These are phyloP conservation scores for Cubamyces lactineus DNA, from an alignment of 768 basidiomycete genomes.

Conservation along the genomic window DNA sequence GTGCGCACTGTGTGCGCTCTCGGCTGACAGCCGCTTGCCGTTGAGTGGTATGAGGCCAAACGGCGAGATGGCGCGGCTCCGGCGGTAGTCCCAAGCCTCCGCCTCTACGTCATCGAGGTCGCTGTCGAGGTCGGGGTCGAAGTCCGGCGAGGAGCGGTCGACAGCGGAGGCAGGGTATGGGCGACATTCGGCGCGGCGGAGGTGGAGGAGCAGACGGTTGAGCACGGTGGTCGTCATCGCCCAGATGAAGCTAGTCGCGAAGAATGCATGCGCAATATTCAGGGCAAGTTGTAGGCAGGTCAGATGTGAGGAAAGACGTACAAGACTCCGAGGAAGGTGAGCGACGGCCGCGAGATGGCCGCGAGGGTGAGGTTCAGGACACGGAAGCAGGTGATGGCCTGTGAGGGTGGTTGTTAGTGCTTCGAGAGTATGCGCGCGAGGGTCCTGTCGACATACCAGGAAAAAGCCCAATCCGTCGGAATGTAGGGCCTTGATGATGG, in stretches of 20 bases:
- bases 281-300: neutral
- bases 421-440: neutral
- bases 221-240: constrained; percentile 39
- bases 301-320: constrained; percentile 18
- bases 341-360: constrained; percentile 27
- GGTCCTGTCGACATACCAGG: constrained; percentile 32
- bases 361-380: constrained; percentile 35
- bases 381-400: constrained; percentile 34
- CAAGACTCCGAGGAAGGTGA: constrained; percentile 35
- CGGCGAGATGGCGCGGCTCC: constrained; percentile 10
- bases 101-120: constrained; percentile 7
- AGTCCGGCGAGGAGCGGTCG: no score
- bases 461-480: constrained; percentile 43
- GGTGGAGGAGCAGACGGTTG: constrained; percentile 38
- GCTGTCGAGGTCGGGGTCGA: neutral
- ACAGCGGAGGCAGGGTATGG: neutral
- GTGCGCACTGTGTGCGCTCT: constrained; percentile 1
- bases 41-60: constrained; percentile 20
- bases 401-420: neutral
- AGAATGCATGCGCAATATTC: neutral
- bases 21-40: constrained; percentile 3
- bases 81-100: neutral
- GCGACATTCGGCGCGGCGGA: constrained; percentile 36
- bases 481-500: constrained; percentile 36
- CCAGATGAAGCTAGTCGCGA: constrained; percentile 37